A percentile compares a stretch with the other conserved stretches of the same genome.
Evolutionary conservation across 208 protist species (phyloP).

Genomic region (Leishmania amazonensis): DNA sequence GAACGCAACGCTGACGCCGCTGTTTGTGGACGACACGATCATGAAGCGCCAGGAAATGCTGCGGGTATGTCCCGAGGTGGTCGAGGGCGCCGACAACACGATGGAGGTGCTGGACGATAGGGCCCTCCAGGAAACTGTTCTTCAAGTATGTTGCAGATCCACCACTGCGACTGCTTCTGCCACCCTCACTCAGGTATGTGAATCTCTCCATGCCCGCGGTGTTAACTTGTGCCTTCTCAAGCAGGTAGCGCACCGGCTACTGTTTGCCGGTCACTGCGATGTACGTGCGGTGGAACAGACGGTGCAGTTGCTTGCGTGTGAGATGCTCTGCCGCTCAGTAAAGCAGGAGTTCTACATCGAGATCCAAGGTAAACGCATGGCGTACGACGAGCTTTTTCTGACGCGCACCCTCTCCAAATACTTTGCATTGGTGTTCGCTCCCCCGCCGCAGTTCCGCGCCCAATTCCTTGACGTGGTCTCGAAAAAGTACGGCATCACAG

Average conservation of each 20-base stretch:
- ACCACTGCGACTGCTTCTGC: background rate
- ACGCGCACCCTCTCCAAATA: constrained; percentile 51
- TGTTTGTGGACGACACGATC: constrained; percentile 73
- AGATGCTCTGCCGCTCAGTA: constrained; percentile 75
- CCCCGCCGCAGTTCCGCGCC: constrained; percentile 38
- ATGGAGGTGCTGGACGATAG: constrained; percentile 52
- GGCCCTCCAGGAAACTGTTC: constrained; percentile 41
- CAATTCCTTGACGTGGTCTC: constrained; percentile 60
- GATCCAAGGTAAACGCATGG: constrained; percentile 76
- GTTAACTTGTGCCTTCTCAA: constrained; percentile 86
- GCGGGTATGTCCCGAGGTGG: constrained; percentile 45
- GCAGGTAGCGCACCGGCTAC: constrained; percentile 51
- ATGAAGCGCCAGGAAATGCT: constrained; percentile 88
- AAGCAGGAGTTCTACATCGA: constrained; percentile 89
- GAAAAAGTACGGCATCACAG: constrained; percentile 77
- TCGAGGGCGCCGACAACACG: constrained; percentile 57
- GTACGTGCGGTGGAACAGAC: constrained; percentile 17
- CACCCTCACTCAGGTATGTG: constrained; percentile 29
- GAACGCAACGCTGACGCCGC: constrained; percentile 72
- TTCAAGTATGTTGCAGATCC: constrained; percentile 31
- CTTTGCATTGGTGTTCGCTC: constrained; percentile 55
- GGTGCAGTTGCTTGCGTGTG: constrained; percentile 47
- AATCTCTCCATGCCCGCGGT: constrained; percentile 59
- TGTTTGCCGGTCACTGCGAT: constrained; percentile 15
- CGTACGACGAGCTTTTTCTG: constrained; percentile 70